A percentile compares a stretch with the other conserved stretches of the same genome.
Conservation (phyloP, 2,329 filamentous ascomycete species). For the Colletotrichum simmondsii region DNA sequence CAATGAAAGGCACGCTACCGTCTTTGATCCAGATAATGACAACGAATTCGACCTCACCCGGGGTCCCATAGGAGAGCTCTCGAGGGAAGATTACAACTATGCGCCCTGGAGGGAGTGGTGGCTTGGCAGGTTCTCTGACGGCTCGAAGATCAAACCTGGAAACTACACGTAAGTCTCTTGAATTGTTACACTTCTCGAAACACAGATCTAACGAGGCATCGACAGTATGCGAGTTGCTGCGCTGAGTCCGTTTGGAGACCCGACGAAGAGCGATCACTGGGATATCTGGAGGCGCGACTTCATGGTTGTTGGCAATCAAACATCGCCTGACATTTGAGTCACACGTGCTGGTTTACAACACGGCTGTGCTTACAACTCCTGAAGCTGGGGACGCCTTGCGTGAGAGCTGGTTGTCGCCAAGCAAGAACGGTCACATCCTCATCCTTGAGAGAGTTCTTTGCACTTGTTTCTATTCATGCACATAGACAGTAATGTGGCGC, state of each 20-base stretch:
- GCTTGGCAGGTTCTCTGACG: slow-evolving; percentile 26
- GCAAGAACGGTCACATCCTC: too few relatives aligned
- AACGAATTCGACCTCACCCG: slow-evolving; percentile 23
- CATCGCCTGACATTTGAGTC: neutral
- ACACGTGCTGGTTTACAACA: neutral
- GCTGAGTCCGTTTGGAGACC: slow-evolving; percentile 26
- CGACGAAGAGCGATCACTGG: slow-evolving; percentile 21
- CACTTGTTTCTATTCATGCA: too few relatives aligned
- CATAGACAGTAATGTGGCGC: too few relatives aligned
- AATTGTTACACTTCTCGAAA: rapidly evolving
- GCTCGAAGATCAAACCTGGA: slow-evolving; percentile 17
- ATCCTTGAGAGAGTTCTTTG: too few relatives aligned
- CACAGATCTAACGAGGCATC: neutral
- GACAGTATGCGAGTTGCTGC: slow-evolving; percentile 30
- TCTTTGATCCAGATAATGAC: slow-evolving; percentile 22
- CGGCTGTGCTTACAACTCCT: neutral
- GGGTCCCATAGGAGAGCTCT: slow-evolving; percentile 6
- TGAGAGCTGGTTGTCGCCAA: too few relatives aligned
- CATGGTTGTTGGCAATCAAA: neutral
- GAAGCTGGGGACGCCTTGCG: neutral
- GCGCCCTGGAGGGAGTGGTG: slow-evolving; percentile 20
- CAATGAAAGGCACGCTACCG: neutral
- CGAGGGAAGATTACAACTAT: slow-evolving; percentile 16
- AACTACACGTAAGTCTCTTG: slow-evolving; percentile 21
- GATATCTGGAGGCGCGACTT: slow-evolving; percentile 13